Base-by-base conservation (phyloP, 805 yeast species). In the Sporopachydermia lactativora region DNA sequence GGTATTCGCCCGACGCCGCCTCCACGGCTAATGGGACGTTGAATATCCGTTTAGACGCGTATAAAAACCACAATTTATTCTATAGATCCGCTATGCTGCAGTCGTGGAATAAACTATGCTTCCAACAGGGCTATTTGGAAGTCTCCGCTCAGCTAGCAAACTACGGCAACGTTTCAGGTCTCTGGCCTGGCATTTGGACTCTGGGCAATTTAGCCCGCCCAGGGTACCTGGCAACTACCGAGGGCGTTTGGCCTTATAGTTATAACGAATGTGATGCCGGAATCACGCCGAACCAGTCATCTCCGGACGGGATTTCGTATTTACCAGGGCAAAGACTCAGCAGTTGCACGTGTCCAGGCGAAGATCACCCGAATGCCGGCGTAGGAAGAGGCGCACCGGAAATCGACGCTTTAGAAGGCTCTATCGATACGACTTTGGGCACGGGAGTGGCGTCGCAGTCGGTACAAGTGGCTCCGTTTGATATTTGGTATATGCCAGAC, bases 131-230 rank as follows among this genome's bases (percentile, higher is more conserved):
- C 1, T 48, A 54, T 35, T 48, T 68, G 39, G 70, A 64, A 42
- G 52, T 64, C 5, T 58, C 66, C 16, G 70, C 66, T 2, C 56
- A 55, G 46, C 50, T 68, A 42, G 72, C 73, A 15, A 61, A 60
- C 37, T 64, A 58, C 42, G 68, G 68, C 35, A 52, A 59, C 35
- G 53, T 62, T 6, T 47, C 64, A 4, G 73, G 73, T 3, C 52
- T 67, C 45, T 68, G 73, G 73, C 73, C 73, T 0, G 73, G 73
- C 45, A 46, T 66, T 18, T 68, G 73, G 73, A 51, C 66, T 5
- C 55, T 68, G 60, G 73, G 73, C 4, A 68, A 68, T 42, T 48
- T 68, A 41, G 73, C 68, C 1, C 55, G 73, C 42, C 71, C 73
- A 1, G 73, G 73, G 2, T 67, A 60, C 49, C 50, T 66, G 52